These are phyloP conservation scores for Niveomyces coronatus DNA, from an alignment of 2,329 filamentous ascomycete genomes.

Conservation along the genomic window DNA sequence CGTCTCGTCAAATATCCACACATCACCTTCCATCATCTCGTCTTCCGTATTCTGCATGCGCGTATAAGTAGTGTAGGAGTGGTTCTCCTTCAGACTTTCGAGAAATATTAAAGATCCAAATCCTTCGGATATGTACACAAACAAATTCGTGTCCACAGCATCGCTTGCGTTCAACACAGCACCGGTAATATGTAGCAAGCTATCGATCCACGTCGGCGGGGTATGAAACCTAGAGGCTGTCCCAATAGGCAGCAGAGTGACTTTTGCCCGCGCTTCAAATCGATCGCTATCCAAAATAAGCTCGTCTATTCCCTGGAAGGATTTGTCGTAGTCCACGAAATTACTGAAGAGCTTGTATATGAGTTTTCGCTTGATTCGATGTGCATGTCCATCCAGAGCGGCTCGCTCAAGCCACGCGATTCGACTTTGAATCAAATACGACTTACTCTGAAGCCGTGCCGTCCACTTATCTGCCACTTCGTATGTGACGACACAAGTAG, in stretches of 20 bases:
- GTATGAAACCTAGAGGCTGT: slow-evolving; percentile 20
- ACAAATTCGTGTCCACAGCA: no score
- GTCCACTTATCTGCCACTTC: slow-evolving; percentile 9
- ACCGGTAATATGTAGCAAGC: no score
- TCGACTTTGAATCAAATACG: neutral
- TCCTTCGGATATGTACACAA: no score
- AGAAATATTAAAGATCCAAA: no score
- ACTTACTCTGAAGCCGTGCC: slow-evolving; percentile 13
- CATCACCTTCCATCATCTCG: no score
- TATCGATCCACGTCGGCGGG: slow-evolving; percentile 46
- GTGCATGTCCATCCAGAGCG: neutral
- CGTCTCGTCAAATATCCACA: no score
- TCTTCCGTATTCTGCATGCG: no score
- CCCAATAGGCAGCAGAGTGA: slow-evolving; percentile 36
- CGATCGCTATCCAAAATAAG: slow-evolving; percentile 44
- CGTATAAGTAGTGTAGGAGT: no score
- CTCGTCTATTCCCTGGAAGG: slow-evolving; percentile 46
- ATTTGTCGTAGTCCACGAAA: slow-evolving; percentile 42
- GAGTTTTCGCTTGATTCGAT: neutral
- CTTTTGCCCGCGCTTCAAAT: slow-evolving; percentile 40
- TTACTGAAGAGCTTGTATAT: slow-evolving; percentile 53
- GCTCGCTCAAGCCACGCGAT: neutral
- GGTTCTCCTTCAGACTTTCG: no score
- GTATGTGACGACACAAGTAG: slow-evolving; percentile 10
- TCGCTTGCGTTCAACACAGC: no score